Percentiles rank a stretch among this genome's conserved stretches.
These are phyloP conservation scores for Mycena polygramma DNA, from an alignment of 768 basidiomycete genomes.

Conservation along the genomic window DNA sequence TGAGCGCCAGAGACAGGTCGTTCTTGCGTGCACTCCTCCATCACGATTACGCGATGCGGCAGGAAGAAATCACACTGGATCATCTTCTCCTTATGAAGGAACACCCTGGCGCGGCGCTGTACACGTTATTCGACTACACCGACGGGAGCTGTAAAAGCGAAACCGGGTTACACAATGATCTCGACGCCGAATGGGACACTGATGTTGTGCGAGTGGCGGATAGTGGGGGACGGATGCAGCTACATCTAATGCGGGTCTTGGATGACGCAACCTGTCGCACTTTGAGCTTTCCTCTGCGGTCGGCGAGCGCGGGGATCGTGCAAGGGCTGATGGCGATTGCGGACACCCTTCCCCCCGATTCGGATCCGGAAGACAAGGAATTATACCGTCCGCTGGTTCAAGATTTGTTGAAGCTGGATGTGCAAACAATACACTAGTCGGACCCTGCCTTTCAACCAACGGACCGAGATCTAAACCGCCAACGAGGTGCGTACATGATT, in stretches of 20 bases:
- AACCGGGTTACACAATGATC: background rate
- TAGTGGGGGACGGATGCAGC: background rate
- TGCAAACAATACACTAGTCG: too few species aligned
- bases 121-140: background rate
- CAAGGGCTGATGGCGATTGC: background rate
- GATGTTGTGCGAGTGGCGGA: background rate
- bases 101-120: background rate
- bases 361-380: background rate
- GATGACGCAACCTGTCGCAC: background rate
- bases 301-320: background rate
- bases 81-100: too few species aligned
- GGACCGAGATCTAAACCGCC: too few species aligned
- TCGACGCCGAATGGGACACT: background rate
- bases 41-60: too few species aligned
- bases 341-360: background rate
- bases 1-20: too few species aligned
- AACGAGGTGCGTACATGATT: too few species aligned
- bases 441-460: too few species aligned
- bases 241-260: background rate
- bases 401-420: too few species aligned
- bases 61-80: too few species aligned
- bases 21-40: too few species aligned
- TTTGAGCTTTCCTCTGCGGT: background rate
- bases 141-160: background rate
- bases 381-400: too few species aligned